A percentile compares a stretch with the other conserved stretches of the same genome.
Evolutionary conservation across 768 basidiomycete genomes (phyloP).

Genomic region (Lactarius sanguifluus): DNA sequence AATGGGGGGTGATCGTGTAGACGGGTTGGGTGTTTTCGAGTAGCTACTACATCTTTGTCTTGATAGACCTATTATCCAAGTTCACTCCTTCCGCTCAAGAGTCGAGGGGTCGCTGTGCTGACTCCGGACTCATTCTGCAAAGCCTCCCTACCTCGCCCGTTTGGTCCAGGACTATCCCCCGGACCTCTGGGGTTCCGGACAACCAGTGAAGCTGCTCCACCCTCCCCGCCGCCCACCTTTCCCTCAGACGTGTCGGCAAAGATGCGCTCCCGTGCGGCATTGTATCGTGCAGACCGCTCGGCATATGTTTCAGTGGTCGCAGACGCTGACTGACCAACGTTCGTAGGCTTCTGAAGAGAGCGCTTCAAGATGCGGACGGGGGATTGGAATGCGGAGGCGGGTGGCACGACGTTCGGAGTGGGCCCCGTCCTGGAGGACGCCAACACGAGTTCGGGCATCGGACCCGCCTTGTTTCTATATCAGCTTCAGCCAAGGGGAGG

Average conservation of each 20-base stretch:
- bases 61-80: background rate
- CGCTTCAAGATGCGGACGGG: constrained; percentile 73
- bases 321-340: constrained; percentile 29
- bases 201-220: constrained; percentile 6
- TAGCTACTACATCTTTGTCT: constrained; percentile 7
- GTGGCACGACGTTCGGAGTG: constrained; percentile 42
- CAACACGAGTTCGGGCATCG: constrained; percentile 67
- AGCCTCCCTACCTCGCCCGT: constrained; percentile 15
- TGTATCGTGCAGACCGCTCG: constrained; percentile 71
- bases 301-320: constrained; percentile 44
- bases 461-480: constrained; percentile 55
- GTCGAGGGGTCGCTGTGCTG: background rate
- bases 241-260: constrained; percentile 42
- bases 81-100: background rate
- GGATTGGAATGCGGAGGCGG: constrained; percentile 58
- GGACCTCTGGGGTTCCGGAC: constrained; percentile 28
- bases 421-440: constrained; percentile 40
- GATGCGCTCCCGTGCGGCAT: constrained; percentile 71
- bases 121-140: constrained; percentile 11
- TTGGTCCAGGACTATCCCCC: constrained; percentile 2
- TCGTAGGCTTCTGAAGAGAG: constrained; percentile 33
- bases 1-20: constrained; percentile 52
- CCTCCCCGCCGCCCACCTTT: background rate
- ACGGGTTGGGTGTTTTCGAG: constrained; percentile 30
- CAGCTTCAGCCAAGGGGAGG: constrained; percentile 4